Evolutionary conservation across 495 filamentous ascomycete genomes (phyloP).

Genomic region (Terfezia claveryi): DNA sequence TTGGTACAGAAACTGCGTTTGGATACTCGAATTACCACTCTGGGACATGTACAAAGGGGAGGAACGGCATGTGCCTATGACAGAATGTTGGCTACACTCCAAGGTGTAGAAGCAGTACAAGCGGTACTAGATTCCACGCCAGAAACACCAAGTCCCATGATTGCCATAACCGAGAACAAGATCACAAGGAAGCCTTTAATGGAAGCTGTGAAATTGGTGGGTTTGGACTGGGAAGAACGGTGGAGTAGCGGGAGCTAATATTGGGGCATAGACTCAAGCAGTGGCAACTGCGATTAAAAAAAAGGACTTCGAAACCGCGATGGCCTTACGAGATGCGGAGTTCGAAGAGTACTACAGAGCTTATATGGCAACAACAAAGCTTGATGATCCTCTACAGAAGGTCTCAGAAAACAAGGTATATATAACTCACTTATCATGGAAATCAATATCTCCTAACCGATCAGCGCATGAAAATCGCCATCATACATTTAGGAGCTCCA

Average conservation of each 20-base stretch:
- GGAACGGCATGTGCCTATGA: conserved; percentile 86
- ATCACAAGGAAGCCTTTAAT: conserved; percentile 73
- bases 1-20: conserved; percentile 50
- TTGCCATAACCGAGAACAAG: conserved; percentile 94
- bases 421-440: not conserved
- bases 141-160: conserved; percentile 77
- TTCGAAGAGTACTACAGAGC: conserved; percentile 83
- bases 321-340: conserved; percentile 72
- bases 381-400: conserved; percentile 36
- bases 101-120: conserved; percentile 89
- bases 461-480: conserved; percentile 75
- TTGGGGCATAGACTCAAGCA: conserved; percentile 40
- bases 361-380: conserved; percentile 69
- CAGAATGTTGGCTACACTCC: conserved; percentile 74
- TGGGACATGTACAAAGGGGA: conserved; percentile 90
- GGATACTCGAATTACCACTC: conserved; percentile 84
- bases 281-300: conserved; percentile 59
- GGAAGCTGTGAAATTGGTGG: conserved; percentile 44
- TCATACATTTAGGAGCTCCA: conserved; percentile 91
- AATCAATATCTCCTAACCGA: not conserved
- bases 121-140: conserved; percentile 85
- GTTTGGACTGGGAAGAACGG: not conserved
- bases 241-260: conserved; percentile 1
- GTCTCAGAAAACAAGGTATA: conserved; percentile 54
- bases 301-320: conserved; percentile 65